A percentile compares a stretch with the other conserved stretches of the same genome.
Conservation (phyloP, 371 early-diverging fungal species). For the Mucor saturninus region DNA sequence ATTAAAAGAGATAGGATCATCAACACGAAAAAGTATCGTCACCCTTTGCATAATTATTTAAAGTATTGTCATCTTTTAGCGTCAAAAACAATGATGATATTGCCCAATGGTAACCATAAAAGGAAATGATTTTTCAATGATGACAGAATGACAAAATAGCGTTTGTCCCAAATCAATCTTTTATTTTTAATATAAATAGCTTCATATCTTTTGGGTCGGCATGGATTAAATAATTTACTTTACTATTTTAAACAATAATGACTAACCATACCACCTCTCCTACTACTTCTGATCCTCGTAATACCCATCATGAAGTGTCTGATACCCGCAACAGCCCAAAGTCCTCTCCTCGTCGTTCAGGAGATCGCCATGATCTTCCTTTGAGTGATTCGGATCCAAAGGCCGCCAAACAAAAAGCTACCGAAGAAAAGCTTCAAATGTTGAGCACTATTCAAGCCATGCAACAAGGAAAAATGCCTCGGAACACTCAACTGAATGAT, state of each 20-base stretch:
- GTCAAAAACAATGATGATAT: conserved; percentile 4
- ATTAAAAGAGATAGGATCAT: background rate
- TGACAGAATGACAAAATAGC: conserved; percentile 20
- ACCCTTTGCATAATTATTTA: conserved; percentile 6
- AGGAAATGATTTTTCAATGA: conserved; percentile 12
- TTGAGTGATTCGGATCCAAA: conserved; percentile 21
- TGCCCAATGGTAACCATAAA: conserved; percentile 3
- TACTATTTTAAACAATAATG: background rate
- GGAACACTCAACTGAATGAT: conserved; percentile 58
- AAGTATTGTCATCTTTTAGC: background rate
- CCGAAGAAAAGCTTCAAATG: conserved; percentile 48
- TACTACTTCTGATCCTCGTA: background rate
- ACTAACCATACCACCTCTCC: conserved; percentile 1
- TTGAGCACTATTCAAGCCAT: conserved; percentile 55
- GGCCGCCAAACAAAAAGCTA: conserved; percentile 25
- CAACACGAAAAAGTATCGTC: conserved; percentile 16
- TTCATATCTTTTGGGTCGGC: background rate
- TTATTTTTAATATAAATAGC: background rate
- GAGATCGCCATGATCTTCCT: conserved; percentile 1
- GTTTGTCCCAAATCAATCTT: background rate
- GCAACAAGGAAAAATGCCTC: conserved; percentile 63
- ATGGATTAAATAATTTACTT: background rate
- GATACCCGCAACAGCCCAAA: background rate
- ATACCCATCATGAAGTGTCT: background rate
- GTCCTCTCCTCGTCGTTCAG: conserved; percentile 1